phyloP scores from a whole-genome alignment of 768 basidiomycete genomes.

The Rhizopogon vinicolor region DNA sequence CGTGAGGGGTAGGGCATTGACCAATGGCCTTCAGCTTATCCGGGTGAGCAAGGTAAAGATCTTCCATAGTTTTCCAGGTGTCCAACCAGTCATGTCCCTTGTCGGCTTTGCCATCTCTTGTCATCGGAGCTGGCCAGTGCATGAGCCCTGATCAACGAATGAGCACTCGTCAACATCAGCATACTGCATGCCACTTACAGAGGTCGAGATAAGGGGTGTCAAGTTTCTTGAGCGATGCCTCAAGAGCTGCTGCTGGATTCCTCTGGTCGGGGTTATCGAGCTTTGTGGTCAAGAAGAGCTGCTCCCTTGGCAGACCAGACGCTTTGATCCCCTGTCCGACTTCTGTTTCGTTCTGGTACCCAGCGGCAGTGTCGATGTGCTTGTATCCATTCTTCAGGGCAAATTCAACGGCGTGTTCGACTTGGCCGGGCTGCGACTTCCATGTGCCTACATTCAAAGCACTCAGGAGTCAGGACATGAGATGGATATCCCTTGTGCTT shows the following conservation, averaged over 20 bases:
- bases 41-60: constrained; percentile 55
- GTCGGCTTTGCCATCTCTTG: constrained; percentile 47
- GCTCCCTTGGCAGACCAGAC: constrained; percentile 65
- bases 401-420: constrained; percentile 67
- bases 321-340: constrained; percentile 76
- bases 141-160: constrained; percentile 48
- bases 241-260: constrained; percentile 55
- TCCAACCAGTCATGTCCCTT: constrained; percentile 60
- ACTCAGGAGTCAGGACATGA: neutral
- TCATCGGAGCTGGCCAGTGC: constrained; percentile 83
- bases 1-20: constrained; percentile 7
- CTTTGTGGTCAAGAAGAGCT: constrained; percentile 82
- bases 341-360: constrained; percentile 71
- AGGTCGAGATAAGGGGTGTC: constrained; percentile 77
- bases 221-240: constrained; percentile 63
- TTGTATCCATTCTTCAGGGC: constrained; percentile 74
- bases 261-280: constrained; percentile 61
- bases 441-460: constrained; percentile 56
- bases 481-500: constrained; percentile 5
- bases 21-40: constrained; percentile 80
- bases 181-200: constrained; percentile 36
- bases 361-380: constrained; percentile 68
- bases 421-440: constrained; percentile 67
- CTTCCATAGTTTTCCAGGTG: constrained; percentile 79
- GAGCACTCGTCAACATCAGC: neutral